A percentile compares a stretch with the other conserved stretches of the same genome.
Evolutionary conservation across 179 eudicot species (phyloP).

Genomic region (Kewa caespitosa): DNA sequence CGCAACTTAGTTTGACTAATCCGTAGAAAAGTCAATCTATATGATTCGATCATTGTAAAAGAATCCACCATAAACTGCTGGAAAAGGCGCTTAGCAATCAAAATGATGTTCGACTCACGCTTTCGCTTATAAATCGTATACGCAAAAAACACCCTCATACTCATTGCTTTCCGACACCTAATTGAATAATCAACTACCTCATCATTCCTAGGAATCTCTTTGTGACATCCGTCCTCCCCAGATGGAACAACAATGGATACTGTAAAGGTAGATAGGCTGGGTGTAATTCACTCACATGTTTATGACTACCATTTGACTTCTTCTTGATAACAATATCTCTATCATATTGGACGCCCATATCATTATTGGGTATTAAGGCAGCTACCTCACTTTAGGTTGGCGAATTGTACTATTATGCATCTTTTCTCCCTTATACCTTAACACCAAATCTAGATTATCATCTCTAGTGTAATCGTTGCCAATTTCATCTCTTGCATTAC

Average conservation of each 20-base stretch:
- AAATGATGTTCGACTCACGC: neutral
- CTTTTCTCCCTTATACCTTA: neutral
- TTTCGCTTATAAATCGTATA: neutral
- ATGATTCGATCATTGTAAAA: neutral
- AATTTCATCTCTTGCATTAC: neutral
- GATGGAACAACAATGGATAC: neutral
- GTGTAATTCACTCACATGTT: neutral
- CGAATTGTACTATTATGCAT: neutral
- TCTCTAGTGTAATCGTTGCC: neutral
- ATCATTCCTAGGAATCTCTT: neutral
- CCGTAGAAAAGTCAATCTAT: neutral
- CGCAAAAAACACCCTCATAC: neutral
- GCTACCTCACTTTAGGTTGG: neutral
- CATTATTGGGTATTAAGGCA: neutral
- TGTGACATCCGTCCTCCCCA: neutral
- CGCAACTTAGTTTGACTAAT: neutral
- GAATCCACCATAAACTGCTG: neutral
- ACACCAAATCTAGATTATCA: neutral
- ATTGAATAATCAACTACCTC: neutral
- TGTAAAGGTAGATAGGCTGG: neutral
- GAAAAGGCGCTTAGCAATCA: neutral
- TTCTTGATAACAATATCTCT: neutral
- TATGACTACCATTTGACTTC: neutral
- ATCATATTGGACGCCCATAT: neutral
- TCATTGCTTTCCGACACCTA: neutral